Conservation (phyloP, 1,139 yeast species). For the Taphrina flavorubra region DNA sequence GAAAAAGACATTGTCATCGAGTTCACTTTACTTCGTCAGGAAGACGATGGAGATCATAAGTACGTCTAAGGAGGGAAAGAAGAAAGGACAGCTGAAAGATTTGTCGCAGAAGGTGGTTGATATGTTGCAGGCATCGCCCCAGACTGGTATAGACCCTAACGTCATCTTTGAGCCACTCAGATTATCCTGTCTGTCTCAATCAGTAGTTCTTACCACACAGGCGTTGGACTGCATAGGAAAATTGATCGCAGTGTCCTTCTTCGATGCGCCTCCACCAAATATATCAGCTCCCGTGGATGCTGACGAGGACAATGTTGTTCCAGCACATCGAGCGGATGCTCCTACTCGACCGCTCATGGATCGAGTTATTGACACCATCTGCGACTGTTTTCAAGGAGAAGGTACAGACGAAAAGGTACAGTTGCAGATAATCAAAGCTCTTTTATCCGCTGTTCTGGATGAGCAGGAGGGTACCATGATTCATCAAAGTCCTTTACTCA, state of each 20-base stretch:
- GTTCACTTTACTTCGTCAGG: conserved; percentile 53
- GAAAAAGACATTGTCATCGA: conserved; percentile 15
- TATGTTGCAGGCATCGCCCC: conserved; percentile 45
- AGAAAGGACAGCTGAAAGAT: conserved; percentile 55
- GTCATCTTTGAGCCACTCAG: conserved; percentile 67
- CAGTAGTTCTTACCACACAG: conserved; percentile 60
- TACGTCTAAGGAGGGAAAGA: conserved; percentile 60
- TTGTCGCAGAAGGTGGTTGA: conserved; percentile 57
- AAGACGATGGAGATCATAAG: conserved; percentile 58
- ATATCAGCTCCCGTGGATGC: conserved; percentile 51
- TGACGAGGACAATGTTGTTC: conserved; percentile 44
- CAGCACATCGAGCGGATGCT: conserved; percentile 58
- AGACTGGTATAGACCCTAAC: conserved; percentile 55
- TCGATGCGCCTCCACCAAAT: conserved; percentile 59
- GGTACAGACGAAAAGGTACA: conserved; percentile 89
- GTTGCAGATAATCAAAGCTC: conserved; percentile 87
- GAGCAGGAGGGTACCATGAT: conserved; percentile 70
- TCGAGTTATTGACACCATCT: conserved; percentile 81
- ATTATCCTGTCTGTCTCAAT: conserved; percentile 62
- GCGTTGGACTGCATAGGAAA: conserved; percentile 72
- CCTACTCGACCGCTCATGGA: conserved; percentile 70
- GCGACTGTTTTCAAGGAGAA: conserved; percentile 88
- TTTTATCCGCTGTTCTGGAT: conserved; percentile 82
- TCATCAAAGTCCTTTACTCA: conserved; percentile 86
- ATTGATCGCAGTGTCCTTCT: conserved; percentile 66